These are phyloP conservation scores for Cutaneotrichosporon spelunceum DNA, from an alignment of 1,284 basidiomycete species.

Conservation along the genomic window DNA sequence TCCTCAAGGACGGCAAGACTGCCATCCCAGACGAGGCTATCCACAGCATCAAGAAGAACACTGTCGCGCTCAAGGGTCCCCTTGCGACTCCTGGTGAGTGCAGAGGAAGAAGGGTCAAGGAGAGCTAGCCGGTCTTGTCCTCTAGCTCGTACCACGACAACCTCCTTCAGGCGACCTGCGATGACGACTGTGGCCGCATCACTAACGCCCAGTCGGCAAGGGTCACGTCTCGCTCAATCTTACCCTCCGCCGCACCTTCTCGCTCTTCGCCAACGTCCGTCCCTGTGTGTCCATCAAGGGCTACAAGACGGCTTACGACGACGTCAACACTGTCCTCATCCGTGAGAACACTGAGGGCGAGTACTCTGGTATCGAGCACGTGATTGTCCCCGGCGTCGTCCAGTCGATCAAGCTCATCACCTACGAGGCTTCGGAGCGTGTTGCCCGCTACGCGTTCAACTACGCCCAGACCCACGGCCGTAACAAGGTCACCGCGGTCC, in stretches of 20 bases:
- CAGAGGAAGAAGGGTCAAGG: neutral
- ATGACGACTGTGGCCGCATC: neutral
- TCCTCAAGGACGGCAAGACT: slow-evolving; percentile 92
- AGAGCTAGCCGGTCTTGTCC: neutral
- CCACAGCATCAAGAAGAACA: slow-evolving; percentile 90
- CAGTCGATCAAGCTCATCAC: slow-evolving; percentile 99
- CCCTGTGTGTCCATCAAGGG: slow-evolving; percentile 95
- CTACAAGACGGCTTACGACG: slow-evolving; percentile 96
- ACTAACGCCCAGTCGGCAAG: slow-evolving; percentile 73
- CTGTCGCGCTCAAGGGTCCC: slow-evolving; percentile 95
- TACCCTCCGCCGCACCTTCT: slow-evolving; percentile 94
- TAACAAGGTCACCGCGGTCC: slow-evolving; percentile 93
- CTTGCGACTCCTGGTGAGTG: slow-evolving; percentile 84
- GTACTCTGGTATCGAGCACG: slow-evolving; percentile 98
- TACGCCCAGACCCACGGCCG: slow-evolving; percentile 86
- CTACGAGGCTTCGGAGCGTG: slow-evolving; percentile 97
- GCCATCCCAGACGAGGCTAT: slow-evolving; percentile 93
- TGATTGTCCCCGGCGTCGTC: slow-evolving; percentile 95
- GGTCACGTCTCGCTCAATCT: slow-evolving; percentile 98
- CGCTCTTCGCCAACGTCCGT: slow-evolving; percentile 96
- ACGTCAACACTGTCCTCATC: slow-evolving; percentile 97
- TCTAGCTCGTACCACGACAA: neutral
- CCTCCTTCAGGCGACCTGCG: neutral
- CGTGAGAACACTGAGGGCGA: slow-evolving; percentile 99
- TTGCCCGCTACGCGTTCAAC: slow-evolving; percentile 98